Evolutionary conservation across 192 early-diverging fungal genomes (phyloP), one percentile per base, ranked within the genome.

Genomic region (Umbelopsis sp.): DNA sequence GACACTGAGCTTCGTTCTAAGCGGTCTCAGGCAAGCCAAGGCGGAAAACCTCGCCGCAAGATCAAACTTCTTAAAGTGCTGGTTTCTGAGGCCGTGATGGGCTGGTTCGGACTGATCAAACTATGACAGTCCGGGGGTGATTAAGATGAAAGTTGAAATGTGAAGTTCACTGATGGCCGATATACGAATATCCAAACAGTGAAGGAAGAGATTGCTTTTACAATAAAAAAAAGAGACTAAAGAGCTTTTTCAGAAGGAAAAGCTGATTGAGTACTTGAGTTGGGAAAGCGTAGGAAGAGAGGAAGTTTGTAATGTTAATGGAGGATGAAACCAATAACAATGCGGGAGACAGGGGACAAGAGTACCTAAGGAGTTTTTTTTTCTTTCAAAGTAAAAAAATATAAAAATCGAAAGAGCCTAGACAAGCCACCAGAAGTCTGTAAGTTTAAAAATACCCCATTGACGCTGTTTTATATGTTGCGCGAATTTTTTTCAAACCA

Each of bases 71-170:
- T 75, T 59, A 72, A 52, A 49, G 68, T 67, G 68, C 52, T 77
- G 73, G 67, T 78, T 79, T 69, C 68, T 73, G 75, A 71, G 69
- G 67, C 34, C 70, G 73, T 71, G 76, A 77, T 75, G 66, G 77
- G 68, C 67, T 66, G 49, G 70, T 41, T 67, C 69, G 71, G 70
- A 78, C 73, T 68, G 66, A 38, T 29, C 66, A 50, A 29, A 62
- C 36, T 49, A 49, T 65, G 47, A 70, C 69, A 77, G 74, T 66
- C 74, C 69, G 74, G 56, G 62, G 50, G 68, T 49, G 59, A 41
- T 26, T 43, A 51, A 68, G 32, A 44, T 51, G 43, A 51, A 45
- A 52, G 49, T 31, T 31, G 34, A 45, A 43, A 29, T 36, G 62
- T 51, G 67, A 22, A 66, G 25, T 32, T 62, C 56, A 62, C 56